phyloP scores from a whole-genome alignment of 768 basidiomycete species.

The Antrodiella citrinella region DNA sequence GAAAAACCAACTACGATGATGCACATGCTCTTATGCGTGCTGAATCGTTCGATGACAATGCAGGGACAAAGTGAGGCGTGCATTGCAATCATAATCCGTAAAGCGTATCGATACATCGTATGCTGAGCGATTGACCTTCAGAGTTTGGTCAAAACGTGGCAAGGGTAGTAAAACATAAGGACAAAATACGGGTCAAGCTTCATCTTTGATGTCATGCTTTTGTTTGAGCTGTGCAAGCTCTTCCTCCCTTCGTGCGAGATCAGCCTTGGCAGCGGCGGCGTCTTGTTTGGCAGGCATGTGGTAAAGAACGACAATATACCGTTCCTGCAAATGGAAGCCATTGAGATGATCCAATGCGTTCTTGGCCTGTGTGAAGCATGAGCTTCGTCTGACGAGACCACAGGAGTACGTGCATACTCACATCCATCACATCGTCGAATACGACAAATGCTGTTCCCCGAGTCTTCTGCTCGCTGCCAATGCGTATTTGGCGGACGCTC shows the following conservation, averaged over 20 bases:
- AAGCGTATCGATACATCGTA: too few species aligned
- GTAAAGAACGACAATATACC: constrained; percentile 96
- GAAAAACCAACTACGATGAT: too few species aligned
- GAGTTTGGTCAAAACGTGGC: too few species aligned
- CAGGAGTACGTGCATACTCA: constrained; percentile 30
- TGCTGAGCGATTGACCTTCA: too few species aligned
- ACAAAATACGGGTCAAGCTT: constrained; percentile 56
- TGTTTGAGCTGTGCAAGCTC: constrained; percentile 82
- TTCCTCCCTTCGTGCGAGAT: constrained; percentile 85
- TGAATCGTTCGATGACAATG: too few species aligned
- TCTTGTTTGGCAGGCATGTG: constrained; percentile 98
- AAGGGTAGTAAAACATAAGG: too few species aligned
- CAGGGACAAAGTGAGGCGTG: too few species aligned
- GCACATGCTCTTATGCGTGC: too few species aligned
- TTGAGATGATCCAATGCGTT: constrained; percentile 95
- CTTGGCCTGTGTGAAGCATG: constrained; percentile 58
- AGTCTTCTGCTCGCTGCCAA: constrained; percentile 87
- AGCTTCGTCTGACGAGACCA: neutral
- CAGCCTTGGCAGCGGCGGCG: constrained; percentile 87
- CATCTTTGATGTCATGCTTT: constrained; percentile 72
- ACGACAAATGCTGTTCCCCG: constrained; percentile 97
- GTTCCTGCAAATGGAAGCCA: constrained; percentile 96
- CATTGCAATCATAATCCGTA: too few species aligned
- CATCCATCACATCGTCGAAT: constrained; percentile 94
- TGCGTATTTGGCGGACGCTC: constrained; percentile 89